Conservation (phyloP, 768 basidiomycete species). For the Amanita exitialis region DNA sequence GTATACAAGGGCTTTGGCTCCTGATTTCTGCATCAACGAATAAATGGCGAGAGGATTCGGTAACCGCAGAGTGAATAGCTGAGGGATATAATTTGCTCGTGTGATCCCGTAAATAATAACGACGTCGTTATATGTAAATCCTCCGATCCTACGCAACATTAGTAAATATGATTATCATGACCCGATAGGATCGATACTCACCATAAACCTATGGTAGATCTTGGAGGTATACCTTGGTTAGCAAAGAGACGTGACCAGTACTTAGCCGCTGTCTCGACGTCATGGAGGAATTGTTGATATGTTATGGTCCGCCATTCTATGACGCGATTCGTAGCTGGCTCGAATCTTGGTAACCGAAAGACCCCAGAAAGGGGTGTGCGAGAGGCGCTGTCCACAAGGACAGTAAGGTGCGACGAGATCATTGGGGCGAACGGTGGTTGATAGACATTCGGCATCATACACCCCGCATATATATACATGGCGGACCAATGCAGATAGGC, state of each 20-base stretch:
- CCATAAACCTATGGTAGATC: conserved; percentile 69
- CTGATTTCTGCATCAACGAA: conserved; percentile 52
- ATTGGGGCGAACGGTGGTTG: conserved; percentile 18
- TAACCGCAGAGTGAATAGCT: conserved; percentile 66
- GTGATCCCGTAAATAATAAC: conserved; percentile 71
- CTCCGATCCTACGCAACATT: conserved; percentile 48
- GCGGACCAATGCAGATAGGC: neutral
- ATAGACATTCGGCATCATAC: neutral
- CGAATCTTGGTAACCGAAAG: conserved; percentile 51
- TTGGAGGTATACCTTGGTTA: conserved; percentile 32
- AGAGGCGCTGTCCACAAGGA: conserved; percentile 46
- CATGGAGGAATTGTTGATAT: conserved; percentile 51
- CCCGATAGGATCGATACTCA: conserved; percentile 22
- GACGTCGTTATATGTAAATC: conserved; percentile 62
- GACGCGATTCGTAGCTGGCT: conserved; percentile 30
- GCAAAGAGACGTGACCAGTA: conserved; percentile 47
- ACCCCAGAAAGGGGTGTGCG: conserved; percentile 39
- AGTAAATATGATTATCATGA: neutral
- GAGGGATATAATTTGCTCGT: conserved; percentile 69
- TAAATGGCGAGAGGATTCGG: conserved; percentile 64
- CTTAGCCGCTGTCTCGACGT: conserved; percentile 56
- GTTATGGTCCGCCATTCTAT: conserved; percentile 52
- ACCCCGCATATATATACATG: neutral
- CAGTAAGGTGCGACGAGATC: conserved; percentile 49
- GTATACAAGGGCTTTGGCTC: conserved; percentile 55